Base-by-base conservation (phyloP, 805 yeast species). In the Teunomyces aglyptinius region DNA sequence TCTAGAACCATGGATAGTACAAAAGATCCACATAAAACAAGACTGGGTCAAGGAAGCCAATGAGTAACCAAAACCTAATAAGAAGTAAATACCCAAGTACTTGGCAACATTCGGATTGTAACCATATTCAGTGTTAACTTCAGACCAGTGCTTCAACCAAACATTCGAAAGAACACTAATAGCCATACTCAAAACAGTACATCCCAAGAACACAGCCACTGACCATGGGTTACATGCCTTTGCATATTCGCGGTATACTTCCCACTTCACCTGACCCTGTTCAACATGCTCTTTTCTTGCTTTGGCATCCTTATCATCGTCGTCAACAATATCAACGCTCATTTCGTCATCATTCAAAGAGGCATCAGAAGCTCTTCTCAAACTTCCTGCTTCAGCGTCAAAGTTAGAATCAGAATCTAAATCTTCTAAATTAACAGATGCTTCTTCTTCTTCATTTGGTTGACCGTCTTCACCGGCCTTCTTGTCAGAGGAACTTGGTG, bases 71-170 rank as follows among this genome's bases (percentile, higher is more conserved):
- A 89, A 60, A 52, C 99, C 97, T 36, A 92, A 71, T 8, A 76
- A 72, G 49, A 86, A 79, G 62, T 92, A 94, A 45, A 88, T 73
- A 15, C 86, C 85, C 54, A 94, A 72, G 57, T 90, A 94, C 58
- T 67, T 80, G 45, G 70, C 70, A n/a, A 86, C 81, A 49, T 82
- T 63, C 2, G 96, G 96, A 62, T 92, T 92, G 47, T 68, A 68
- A 20, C 90, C 92, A 32, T 68, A 61, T 38, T 64, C 68, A 3
- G 91, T 77, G 61, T 92, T 94, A 18, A 86, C 80, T 63, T 94
- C 99, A 10, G 98, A 88, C 99, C 99, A 94, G 65, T 89, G 89
- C 65, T 94, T 94, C 58, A 94, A 79, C 99, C 99, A 94, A 45
- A 92, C 80, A 61, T 85, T 90, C 31, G 90, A 83, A 38, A 70